Base-by-base conservation (phyloP, 495 filamentous ascomycete genomes). In the Podospora pseudoanserina region DNA sequence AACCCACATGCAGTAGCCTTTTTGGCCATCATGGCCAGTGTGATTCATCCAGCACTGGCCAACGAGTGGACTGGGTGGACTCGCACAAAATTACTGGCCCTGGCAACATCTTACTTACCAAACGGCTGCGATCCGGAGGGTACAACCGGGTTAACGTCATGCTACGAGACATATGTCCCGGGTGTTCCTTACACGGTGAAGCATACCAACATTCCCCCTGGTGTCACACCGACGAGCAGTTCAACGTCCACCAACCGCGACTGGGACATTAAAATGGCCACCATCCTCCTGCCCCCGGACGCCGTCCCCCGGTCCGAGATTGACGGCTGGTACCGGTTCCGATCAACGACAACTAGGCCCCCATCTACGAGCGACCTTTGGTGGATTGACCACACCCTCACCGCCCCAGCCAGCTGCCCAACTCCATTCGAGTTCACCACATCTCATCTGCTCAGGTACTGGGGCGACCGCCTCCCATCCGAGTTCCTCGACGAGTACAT, bases 321-420 rank as follows among this genome's bases (percentile, higher is more conserved):
- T n/a, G 20, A 58, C 30, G 55, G 57, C 64, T 27, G 64, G 27
- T n/a, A 13, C 27, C 1, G 28, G 23, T 57, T 65, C 13, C 74
- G 18, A 74, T 80, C 44, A 74, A 74, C 26, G 28, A 82, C 39
- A 15, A 49, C 39, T 15, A 15, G 9, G 39, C 7, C 39, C 39
- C 2, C 2, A 49, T 9, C 5, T 2, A 49, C 39, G 2, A 49
- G 9, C 9, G 39, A 49, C 39, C 7, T 13, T 49, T 49, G 39
- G 39, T 11, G 7, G 13, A 49, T 49, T 49, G 9, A 49, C 39
- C 39, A 49, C 57, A 75, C 75, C 58, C 80, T 70, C 56, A 77
- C 78, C 0, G 81, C 82, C 0, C 76, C 78, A 2, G 70, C 79
- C 0, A 72, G 71, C 54, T 80, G 80, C 69, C 72, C 74, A 1